Evolutionary conservation across 2,329 filamentous ascomycete species (phyloP), one percentile per base, ranked within the genome.

Genomic region (Phaeoacremonium minimum): DNA sequence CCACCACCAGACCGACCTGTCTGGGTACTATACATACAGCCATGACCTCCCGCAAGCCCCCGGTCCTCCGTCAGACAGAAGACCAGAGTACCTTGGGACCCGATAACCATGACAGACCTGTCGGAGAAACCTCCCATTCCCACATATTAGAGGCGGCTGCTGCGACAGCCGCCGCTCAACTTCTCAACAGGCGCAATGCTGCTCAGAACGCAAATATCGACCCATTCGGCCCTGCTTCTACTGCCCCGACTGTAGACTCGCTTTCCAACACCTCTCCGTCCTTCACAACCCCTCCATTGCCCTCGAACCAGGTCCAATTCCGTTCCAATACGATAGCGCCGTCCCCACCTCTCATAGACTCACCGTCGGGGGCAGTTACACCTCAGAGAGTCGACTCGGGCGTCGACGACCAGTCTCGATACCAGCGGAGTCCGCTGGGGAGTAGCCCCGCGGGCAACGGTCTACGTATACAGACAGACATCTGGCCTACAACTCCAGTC

Each of bases 271-370:
- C 38, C 14, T 14, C 42, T 26, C 19, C 42, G 11, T 32, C 42
- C 12, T 34, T 41, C 16, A 31, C 41, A 9, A 33, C 38, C 18
- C 38, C 45, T 32, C 33, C 38, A 8, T 32, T 45, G 33, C 12
- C 28, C 28, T 42, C 32, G 14, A 39, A 37, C 41, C 39, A 49
- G 8, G 18, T 50, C 38, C 48, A 53, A 15, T 55, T 55, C 38
- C 50, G 43, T 16, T 46, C 52, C 15, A 45, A 51, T 22, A 54
- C 55, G 26, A 53, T 52, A 38, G 49, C 54, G 6, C 54, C 55
- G 11, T 57, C 55, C 11, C 51, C 57, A 11, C 52, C 52, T 11
- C 43, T 39, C 12, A 41, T 45, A 17, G 42, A 41, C 15, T 37
- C 46, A 11, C 40, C 48, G 2, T 35, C 42, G 32, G 38, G 28